phyloP scores from a whole-genome alignment of 345 rosid genomes.

The Carallia pectinifolia region DNA sequence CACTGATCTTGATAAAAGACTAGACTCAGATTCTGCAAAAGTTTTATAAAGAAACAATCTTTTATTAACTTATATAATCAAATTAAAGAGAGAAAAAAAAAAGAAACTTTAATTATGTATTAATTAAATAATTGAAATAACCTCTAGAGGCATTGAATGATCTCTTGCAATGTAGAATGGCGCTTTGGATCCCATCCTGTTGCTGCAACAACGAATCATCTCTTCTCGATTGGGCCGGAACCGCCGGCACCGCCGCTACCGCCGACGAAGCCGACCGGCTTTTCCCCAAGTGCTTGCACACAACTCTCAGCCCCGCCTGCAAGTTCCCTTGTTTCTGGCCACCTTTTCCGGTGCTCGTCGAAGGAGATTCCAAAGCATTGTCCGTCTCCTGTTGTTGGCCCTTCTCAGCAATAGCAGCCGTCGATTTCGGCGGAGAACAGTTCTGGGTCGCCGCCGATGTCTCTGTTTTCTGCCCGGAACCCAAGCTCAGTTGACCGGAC shows the following conservation, averaged over 20 bases:
- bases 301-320: conserved; percentile 71
- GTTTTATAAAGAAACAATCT: neutral
- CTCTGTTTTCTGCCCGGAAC: conserved; percentile 26
- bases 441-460: conserved; percentile 19
- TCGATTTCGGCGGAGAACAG: conserved; percentile 17
- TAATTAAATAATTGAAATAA: neutral
- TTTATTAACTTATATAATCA: neutral
- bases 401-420: conserved; percentile 14
- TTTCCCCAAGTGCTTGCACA: conserved; percentile 82
- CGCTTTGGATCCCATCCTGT: conserved; percentile 91
- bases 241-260: conserved; percentile 45
- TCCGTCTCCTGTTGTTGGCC: conserved; percentile 25
- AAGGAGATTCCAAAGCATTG: conserved; percentile 1
- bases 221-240: conserved; percentile 40
- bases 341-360: conserved; percentile 20
- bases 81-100: neutral
- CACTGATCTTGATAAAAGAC: conserved; percentile 57
- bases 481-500: conserved; percentile 49
- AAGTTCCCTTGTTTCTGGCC: conserved; percentile 44
- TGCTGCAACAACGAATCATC: conserved; percentile 93
- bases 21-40: conserved; percentile 55
- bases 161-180: conserved; percentile 93
- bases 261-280: conserved; percentile 81
- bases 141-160: conserved; percentile 60
- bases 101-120: neutral